A percentile compares a stretch with the other conserved stretches of the same genome.
Conservation (phyloP, 1,284 basidiomycete genomes). For the Takashimella tepidaria region DNA sequence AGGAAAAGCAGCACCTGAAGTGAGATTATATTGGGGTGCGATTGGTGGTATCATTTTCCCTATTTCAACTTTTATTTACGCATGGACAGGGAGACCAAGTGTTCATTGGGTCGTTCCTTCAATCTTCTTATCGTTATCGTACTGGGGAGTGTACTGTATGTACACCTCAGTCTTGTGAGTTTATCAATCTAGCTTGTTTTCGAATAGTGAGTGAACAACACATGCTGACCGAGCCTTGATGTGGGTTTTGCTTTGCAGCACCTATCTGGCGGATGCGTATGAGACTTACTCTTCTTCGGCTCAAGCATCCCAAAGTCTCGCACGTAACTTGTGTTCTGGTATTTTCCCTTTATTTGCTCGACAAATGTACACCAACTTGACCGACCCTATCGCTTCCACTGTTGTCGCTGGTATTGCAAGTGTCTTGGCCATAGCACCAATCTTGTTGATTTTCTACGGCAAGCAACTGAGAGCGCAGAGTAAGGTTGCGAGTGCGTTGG, state of each 20-base stretch:
- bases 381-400: constrained; percentile 40
- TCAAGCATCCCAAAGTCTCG: constrained; percentile 45
- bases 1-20: constrained; percentile 49
- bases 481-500: constrained; percentile 39
- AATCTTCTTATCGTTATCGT: constrained; percentile 21
- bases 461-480: constrained; percentile 35
- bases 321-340: constrained; percentile 38
- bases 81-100: constrained; percentile 39
- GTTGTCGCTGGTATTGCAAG: constrained; percentile 39
- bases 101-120: constrained; percentile 37
- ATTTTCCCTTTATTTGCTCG: constrained; percentile 41
- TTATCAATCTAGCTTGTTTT: no score
- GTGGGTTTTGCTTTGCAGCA: constrained; percentile 16
- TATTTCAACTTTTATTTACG: constrained; percentile 29
- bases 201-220: no score
- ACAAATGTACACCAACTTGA: constrained; percentile 41
- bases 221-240: constrained; percentile 11
- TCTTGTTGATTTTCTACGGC: constrained; percentile 42
- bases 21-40: constrained; percentile 47
- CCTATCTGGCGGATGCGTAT: constrained; percentile 43
- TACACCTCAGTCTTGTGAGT: constrained; percentile 42
- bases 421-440: constrained; percentile 36
- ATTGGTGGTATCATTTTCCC: constrained; percentile 43
- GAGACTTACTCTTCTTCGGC: constrained; percentile 46
- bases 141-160: constrained; percentile 38